Evolutionary conservation across 1,139 yeast genomes (phyloP).

Genomic region (Lodderomyces orthopsilosis): DNA sequence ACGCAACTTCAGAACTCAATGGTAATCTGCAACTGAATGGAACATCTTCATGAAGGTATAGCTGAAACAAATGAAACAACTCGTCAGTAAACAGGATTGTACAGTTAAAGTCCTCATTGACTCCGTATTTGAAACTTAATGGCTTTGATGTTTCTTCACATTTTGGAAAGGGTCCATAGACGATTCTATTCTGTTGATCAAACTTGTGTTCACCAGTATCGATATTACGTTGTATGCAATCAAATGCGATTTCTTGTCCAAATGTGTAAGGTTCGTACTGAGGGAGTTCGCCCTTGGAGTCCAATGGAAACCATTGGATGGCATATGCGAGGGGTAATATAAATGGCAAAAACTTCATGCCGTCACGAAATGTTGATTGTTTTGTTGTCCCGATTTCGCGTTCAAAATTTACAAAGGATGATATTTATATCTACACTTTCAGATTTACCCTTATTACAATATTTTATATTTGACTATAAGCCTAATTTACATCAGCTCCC

Average conservation of each 20-base stretch:
- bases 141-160: conserved; percentile 68
- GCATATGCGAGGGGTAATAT: conserved; percentile 11
- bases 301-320: conserved; percentile 35
- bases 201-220: conserved; percentile 76
- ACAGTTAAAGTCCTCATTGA: conserved; percentile 55
- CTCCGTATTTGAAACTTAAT: conserved; percentile 50
- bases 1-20: conserved; percentile 40
- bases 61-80: conserved; percentile 66
- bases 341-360: conserved; percentile 4
- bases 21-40: conserved; percentile 73
- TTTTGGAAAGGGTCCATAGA: conserved; percentile 56
- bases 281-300: conserved; percentile 40
- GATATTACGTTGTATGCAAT: conserved; percentile 66
- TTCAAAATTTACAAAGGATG: background rate
- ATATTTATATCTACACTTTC: background rate
- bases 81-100: conserved; percentile 66
- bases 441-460: conserved; percentile 1
- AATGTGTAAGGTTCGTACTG: conserved; percentile 33
- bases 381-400: background rate
- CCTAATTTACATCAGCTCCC: conserved; percentile 1
- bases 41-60: conserved; percentile 73
- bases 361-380: conserved; percentile 3
- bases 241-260: conserved; percentile 51
- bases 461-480: conserved; percentile 2
- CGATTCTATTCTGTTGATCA: conserved; percentile 55